Conservation (phyloP, 768 basidiomycete genomes). For the Mycena sanguinolenta region DNA sequence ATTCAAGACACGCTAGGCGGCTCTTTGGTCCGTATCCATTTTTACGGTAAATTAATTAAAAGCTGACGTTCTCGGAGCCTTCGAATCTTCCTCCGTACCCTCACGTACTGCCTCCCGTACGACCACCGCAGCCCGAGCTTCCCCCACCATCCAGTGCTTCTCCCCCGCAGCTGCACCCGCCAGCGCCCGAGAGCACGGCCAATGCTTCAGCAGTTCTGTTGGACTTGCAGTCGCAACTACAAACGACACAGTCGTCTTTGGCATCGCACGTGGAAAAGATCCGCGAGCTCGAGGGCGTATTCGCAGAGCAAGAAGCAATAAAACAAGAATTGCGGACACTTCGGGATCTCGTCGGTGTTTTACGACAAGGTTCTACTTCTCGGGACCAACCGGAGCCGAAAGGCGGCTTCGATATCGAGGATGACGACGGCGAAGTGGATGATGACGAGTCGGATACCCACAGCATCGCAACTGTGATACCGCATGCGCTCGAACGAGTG, state of each 20-base stretch:
- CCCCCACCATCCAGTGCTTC: slow-evolving; percentile 15
- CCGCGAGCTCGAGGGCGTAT: slow-evolving; percentile 82
- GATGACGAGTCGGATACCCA: slow-evolving; percentile 80
- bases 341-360: slow-evolving; percentile 67
- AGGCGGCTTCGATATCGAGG: slow-evolving; percentile 49
- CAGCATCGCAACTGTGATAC: slow-evolving; percentile 79
- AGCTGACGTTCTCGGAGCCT: slow-evolving; percentile 58
- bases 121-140: slow-evolving; percentile 50
- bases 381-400: slow-evolving; percentile 28
- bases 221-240: slow-evolving; percentile 86
- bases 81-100: slow-evolving; percentile 75
- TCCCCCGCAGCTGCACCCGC: slow-evolving; percentile 39
- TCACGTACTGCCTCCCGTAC: slow-evolving; percentile 74
- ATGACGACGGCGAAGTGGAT: slow-evolving; percentile 51
- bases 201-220: slow-evolving; percentile 48
- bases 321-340: slow-evolving; percentile 82
- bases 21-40: slow-evolving; percentile 67
- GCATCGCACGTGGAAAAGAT: slow-evolving; percentile 86
- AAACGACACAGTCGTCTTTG: slow-evolving; percentile 85
- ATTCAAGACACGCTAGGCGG: slow-evolving; percentile 94
- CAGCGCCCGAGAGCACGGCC: slow-evolving; percentile 39
- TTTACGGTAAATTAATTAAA: slow-evolving; percentile 17
- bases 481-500: slow-evolving; percentile 78
- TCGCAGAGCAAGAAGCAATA: slow-evolving; percentile 88
- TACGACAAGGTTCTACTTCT: slow-evolving; percentile 27